These are phyloP conservation scores for Globisporangium cederbergense DNA, from an alignment of 352 stramenopile species.

Conservation along the genomic window DNA sequence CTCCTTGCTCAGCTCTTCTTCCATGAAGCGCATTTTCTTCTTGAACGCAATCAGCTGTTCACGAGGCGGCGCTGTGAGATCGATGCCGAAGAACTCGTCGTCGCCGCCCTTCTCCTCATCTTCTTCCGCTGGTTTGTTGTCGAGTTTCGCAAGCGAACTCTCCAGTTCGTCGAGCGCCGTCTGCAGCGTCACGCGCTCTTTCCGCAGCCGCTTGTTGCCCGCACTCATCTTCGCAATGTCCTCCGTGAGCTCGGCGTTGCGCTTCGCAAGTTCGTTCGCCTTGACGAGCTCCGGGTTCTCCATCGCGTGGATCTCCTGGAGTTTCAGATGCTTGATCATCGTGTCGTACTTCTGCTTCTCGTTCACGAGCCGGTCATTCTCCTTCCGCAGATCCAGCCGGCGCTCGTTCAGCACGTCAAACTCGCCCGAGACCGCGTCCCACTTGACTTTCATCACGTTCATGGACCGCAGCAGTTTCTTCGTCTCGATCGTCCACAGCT, in stretches of 20 bases:
- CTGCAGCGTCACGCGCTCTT: conserved; percentile 73
- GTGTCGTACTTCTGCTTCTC: conserved; percentile 71
- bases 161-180: conserved; percentile 66
- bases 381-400: conserved; percentile 59
- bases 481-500: conserved; percentile 85
- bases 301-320: conserved; percentile 64
- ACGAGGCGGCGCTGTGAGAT: conserved; percentile 46
- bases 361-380: conserved; percentile 64
- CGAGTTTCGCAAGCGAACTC: conserved; percentile 58
- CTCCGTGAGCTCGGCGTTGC: conserved; percentile 75
- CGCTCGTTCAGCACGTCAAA: conserved; percentile 64
- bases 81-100: conserved; percentile 77
- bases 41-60: conserved; percentile 59
- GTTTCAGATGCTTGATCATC: conserved; percentile 84
- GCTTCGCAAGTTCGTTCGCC: conserved; percentile 68
- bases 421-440: conserved; percentile 62
- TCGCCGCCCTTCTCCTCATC: conserved; percentile 50
- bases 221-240: conserved; percentile 83
- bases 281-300: conserved; percentile 78
- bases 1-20: conserved; percentile 80
- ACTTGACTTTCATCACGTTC: conserved; percentile 60
- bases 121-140: conserved; percentile 40
- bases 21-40: conserved; percentile 69
- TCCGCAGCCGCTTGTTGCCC: conserved; percentile 80
- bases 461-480: conserved; percentile 71